Conservation (phyloP, 2,329 filamentous ascomycete species). For the Xylariomycetidae sp. region DNA sequence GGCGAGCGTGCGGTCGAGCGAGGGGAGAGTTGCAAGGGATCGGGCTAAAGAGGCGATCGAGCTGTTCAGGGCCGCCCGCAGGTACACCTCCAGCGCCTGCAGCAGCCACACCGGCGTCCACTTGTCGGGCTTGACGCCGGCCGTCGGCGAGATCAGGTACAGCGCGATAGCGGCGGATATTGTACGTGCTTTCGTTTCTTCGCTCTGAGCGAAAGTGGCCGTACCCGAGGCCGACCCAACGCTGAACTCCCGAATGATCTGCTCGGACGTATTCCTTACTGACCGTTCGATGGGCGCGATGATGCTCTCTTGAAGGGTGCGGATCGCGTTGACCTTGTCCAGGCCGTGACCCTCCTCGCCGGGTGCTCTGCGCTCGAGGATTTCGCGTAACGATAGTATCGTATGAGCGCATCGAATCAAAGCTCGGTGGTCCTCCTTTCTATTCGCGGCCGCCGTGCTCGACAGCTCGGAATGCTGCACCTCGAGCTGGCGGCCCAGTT, state of each 20-base stretch:
- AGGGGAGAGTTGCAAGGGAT: conserved; percentile 72
- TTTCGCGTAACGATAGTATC: conserved; percentile 66
- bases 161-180: conserved; percentile 70
- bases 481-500: conserved; percentile 79
- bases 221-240: conserved; percentile 49
- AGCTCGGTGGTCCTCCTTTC: conserved; percentile 67
- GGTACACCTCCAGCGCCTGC: conserved; percentile 70
- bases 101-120: conserved; percentile 67
- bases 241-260: conserved; percentile 77
- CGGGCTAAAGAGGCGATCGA: conserved; percentile 70
- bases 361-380: conserved; percentile 59
- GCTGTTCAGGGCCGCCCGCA: conserved; percentile 73
- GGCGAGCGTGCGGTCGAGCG: conserved; percentile 70
- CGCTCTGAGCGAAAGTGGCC: conserved; percentile 56
- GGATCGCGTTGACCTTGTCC: conserved; percentile 66
- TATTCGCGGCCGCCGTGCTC: conserved; percentile 30
- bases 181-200: conserved; percentile 69
- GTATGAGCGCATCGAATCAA: conserved; percentile 80
- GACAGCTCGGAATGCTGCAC: conserved; percentile 71
- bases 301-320: conserved; percentile 62
- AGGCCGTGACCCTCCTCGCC: conserved; percentile 74
- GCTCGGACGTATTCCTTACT: conserved; percentile 67
- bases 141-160: conserved; percentile 71
- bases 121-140: conserved; percentile 45
- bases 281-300: conserved; percentile 66